These are phyloP conservation scores for Metschnikowia arizonensis DNA, from an alignment of 805 yeast genomes.

Conservation along the genomic window DNA sequence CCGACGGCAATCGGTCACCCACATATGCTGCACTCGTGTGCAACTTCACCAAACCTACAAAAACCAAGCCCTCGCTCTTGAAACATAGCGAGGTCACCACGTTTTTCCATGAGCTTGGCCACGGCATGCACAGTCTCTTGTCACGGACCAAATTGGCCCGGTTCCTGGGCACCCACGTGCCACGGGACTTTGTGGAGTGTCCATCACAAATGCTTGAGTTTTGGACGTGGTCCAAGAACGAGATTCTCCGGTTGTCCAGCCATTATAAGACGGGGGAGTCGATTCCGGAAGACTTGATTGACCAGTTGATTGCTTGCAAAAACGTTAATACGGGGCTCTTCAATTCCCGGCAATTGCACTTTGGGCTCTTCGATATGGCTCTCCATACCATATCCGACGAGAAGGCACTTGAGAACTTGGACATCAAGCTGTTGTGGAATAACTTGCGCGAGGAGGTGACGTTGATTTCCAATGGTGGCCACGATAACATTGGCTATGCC, in stretches of 20 bases:
- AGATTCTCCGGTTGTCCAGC: constrained; percentile 54
- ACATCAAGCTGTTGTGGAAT: constrained; percentile 61
- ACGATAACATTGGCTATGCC: constrained; percentile 60
- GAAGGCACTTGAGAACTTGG: constrained; percentile 42
- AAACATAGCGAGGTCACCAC: constrained; percentile 78
- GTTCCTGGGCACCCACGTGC: constrained; percentile 74
- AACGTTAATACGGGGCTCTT: constrained; percentile 67
- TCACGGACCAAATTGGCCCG: constrained; percentile 61
- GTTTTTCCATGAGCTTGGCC: constrained; percentile 87
- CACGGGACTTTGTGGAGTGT: constrained; percentile 86
- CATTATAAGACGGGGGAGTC: constrained; percentile 62
- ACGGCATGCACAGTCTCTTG: constrained; percentile 76
- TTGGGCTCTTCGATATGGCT: constrained; percentile 72
- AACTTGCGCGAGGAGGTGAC: constrained; percentile 59
- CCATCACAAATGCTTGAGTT: constrained; percentile 88
- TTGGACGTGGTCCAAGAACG: constrained; percentile 76
- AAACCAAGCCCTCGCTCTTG: constrained; percentile 66
- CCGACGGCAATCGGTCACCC: constrained; percentile 55
- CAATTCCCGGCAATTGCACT: constrained; percentile 72
- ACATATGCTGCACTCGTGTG: constrained; percentile 71
- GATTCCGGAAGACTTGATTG: constrained; percentile 41
- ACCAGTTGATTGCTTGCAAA: constrained; percentile 19
- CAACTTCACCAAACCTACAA: constrained; percentile 74
- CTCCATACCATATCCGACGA: constrained; percentile 50
- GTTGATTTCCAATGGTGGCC: constrained; percentile 52